A percentile compares a stretch with the other conserved stretches of the same genome.
These are phyloP conservation scores for Tetradesmus lagerheimii DNA, from an alignment of 139 green algal genomes.

Conservation along the genomic window DNA sequence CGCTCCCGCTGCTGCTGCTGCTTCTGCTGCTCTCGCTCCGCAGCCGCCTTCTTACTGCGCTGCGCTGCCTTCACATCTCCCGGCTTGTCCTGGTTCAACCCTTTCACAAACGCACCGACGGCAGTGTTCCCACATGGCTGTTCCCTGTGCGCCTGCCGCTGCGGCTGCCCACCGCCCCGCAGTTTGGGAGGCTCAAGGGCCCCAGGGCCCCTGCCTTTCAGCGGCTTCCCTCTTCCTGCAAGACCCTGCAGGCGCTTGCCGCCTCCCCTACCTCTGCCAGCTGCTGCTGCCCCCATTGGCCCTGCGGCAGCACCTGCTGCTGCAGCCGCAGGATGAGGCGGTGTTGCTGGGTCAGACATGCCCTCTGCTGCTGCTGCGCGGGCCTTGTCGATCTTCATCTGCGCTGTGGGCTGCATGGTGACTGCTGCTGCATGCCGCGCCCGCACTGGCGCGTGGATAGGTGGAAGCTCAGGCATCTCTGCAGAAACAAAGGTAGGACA, in stretches of 20 bases:
- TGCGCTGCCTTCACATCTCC: neutral
- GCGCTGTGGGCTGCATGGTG: neutral
- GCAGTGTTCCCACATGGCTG: no score
- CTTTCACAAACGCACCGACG: neutral
- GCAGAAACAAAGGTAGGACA: neutral
- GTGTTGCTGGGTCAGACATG: neutral
- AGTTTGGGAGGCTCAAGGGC: neutral
- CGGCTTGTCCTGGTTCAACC: neutral
- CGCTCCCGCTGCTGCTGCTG: neutral
- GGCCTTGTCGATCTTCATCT: neutral
- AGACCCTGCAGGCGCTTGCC: neutral
- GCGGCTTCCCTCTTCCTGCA: neutral
- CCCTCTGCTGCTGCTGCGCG: neutral
- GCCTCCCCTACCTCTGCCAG: neutral
- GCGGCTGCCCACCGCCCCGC: neutral
- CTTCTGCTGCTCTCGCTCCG: neutral
- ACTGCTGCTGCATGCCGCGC: neutral
- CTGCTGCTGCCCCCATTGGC: slow-evolving; percentile 11
- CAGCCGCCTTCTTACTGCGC: neutral
- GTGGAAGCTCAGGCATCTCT: neutral
- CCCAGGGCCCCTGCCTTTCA: neutral
- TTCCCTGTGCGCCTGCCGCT: neutral
- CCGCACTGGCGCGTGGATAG: neutral
- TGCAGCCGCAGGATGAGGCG: neutral
- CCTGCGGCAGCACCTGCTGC: neutral